Conservation (phyloP, 768 basidiomycete genomes). For the Russula abietina region DNA sequence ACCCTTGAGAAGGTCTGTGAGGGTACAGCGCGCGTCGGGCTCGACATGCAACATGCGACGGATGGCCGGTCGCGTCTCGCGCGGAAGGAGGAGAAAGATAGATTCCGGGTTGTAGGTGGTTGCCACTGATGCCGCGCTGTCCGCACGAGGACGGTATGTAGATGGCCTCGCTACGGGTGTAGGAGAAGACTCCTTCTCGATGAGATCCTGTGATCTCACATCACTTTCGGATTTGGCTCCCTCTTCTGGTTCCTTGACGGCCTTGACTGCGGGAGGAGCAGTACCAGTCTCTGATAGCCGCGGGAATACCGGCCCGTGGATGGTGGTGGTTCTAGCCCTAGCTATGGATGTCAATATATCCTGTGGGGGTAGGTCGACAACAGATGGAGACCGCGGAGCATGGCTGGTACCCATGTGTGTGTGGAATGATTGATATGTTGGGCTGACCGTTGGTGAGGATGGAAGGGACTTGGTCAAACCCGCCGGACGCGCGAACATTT, state of each 20-base stretch:
- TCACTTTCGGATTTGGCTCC: constrained; percentile 15
- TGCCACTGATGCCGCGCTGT: constrained; percentile 38
- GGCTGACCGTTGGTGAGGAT: constrained; percentile 29
- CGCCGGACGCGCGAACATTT: constrained; percentile 68
- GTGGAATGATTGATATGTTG: constrained; percentile 29
- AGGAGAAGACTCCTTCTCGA: constrained; percentile 18
- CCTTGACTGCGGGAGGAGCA: constrained; percentile 18
- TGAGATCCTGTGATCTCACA: neutral
- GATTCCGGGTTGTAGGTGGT: constrained; percentile 84
- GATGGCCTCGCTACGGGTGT: neutral
- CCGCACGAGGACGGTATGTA: constrained; percentile 28
- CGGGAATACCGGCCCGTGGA: constrained; percentile 19
- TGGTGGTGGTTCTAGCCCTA: constrained; percentile 17
- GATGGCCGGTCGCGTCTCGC: constrained; percentile 84
- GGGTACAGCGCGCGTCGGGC: constrained; percentile 80
- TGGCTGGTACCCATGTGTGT: neutral
- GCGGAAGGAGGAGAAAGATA: constrained; percentile 91
- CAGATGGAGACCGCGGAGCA: neutral
- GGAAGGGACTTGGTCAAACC: constrained; percentile 70
- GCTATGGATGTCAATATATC: constrained; percentile 11
- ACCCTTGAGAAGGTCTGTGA: constrained; percentile 86
- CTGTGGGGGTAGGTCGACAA: neutral
- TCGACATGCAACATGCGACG: constrained; percentile 94
- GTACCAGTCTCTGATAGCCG: neutral
- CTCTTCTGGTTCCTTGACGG: constrained; percentile 22